Base-by-base conservation (phyloP, 202 grass and related monocot species). In the Eragrostis tef region DNA sequence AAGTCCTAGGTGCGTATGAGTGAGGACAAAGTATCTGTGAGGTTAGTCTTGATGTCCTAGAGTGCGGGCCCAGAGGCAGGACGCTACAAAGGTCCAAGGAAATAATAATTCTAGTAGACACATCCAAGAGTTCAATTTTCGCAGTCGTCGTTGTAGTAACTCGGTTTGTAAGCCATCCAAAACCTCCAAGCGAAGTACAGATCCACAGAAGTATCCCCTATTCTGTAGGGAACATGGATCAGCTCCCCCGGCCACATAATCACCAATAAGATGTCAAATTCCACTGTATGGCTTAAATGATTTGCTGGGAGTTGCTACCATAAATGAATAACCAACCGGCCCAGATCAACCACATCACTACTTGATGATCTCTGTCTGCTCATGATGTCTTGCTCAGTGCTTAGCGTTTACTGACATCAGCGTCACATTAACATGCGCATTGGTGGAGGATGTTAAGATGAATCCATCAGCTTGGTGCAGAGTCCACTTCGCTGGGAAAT, bases 401-500 rank as follows among this genome's bases (percentile, higher is more conserved):
- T 64, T 61, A 47, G 10, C 24, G 11, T 26, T 61, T n/a, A 48
- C 42, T 79, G 45, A 67, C 57, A 49, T 67, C 68, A 60, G 42
- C 43, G 74, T 78, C 31, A n/a, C 49, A 73, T 77, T 78, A 89
- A 53, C 51, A 17, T 67, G 43, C 10, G 73, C 60, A 69, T 83
- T 83, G 73, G 47, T 65, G 53, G 58, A 81, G 73, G 73, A 51
- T 73, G 83, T 82, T 89, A 68, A 77, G 74, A 78, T 44, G 87
- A 61, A 73, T 29, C 73, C 67, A 82, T 89, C 87, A 73, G 78
- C 48, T 41, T 21, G 27, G 21, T 78, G 59, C n/a, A 60, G 0
- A 4, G 73, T 89, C 73, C 21, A 69, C 36, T 78, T 86, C 71
- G 26, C 58, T 73, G 42, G 51, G 51, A 69, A 45, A 26, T 56